Base-by-base conservation (phyloP, 192 early-diverging fungal genomes). In the Coemansia sp. region DNA sequence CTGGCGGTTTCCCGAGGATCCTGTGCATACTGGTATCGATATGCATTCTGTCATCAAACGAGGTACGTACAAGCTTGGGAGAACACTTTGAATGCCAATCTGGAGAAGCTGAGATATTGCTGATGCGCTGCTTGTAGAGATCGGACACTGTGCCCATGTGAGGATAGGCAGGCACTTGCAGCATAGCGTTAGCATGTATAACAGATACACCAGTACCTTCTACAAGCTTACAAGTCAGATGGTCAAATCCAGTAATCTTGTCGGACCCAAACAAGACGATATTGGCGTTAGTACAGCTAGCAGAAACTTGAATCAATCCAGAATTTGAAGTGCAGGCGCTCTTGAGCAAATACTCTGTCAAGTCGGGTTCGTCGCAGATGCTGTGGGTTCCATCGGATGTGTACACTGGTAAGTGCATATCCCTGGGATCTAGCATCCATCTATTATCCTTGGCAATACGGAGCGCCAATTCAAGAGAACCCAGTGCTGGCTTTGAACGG, bases 221-320 rank as follows among this genome's bases (percentile, higher is more conserved):
- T 75, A 90, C 90, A 82, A 93, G 92, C 48, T 89, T 86, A 79
- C 90, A 84, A 13, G 91, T 91, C 63, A 96, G 75, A 39, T 81
- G 77, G 56, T 92, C 94, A 73, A 96, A 88, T 31, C 92, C 91
- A 12, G 88, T 90, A 16, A 88, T 68, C 37, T 89, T 89, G 51
- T 89, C 90, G 16, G 92, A 90, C n/a, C 94, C 92, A 75, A 94
- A 95, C 76, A 94, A 92, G 58, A 95, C 84, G 42, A 94, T 85
- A 79, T 94, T 92, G 26, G 90, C 90, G 61, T 85, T 78, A 28
- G 34, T 79, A 39, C 73, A 72, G 63, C 86, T 78, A 20, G 23
- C 82, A 7, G 80, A 57, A 29, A 18, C 74, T 26, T 75, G 80
- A 21, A 85, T 79, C 90, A 34, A 87, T 71, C 48, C 86, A 75